A percentile compares a stretch with the other conserved stretches of the same genome.
phyloP scores from a whole-genome alignment of 208 protist species.

The Leishmania lainsoni region DNA sequence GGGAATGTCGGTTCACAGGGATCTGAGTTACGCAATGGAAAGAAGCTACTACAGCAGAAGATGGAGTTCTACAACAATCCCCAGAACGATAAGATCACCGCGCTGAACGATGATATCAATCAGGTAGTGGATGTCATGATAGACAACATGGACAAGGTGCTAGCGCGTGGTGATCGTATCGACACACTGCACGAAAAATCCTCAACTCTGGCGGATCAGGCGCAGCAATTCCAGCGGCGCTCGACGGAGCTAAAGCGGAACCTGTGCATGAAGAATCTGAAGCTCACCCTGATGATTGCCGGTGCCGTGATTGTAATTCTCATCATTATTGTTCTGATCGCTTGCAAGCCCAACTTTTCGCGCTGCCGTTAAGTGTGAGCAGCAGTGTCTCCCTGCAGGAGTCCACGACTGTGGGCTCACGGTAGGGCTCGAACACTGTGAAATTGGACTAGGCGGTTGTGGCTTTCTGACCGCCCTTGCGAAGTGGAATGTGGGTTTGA shows the following conservation, averaged over 20 bases:
- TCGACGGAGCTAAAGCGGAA: slow-evolving; percentile 90
- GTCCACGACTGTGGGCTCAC: neutral
- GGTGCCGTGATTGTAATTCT: slow-evolving; percentile 68
- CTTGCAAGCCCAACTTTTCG: slow-evolving; percentile 88
- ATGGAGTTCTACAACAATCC: slow-evolving; percentile 95
- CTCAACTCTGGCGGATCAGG: slow-evolving; percentile 76
- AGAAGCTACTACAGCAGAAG: slow-evolving; percentile 92
- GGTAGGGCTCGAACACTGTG: neutral
- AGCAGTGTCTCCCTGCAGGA: neutral
- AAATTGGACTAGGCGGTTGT: neutral
- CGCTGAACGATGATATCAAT: slow-evolving; percentile 90
- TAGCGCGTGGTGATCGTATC: slow-evolving; percentile 85
- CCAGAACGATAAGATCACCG: slow-evolving; percentile 91
- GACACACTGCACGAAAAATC: slow-evolving; percentile 91
- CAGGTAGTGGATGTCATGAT: slow-evolving; percentile 93
- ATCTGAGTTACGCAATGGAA: slow-evolving; percentile 82
- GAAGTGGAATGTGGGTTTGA: neutral
- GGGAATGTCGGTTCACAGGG: slow-evolving; percentile 49
- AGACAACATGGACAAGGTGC: slow-evolving; percentile 93
- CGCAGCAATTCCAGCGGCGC: slow-evolving; percentile 81
- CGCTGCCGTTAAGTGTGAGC: slow-evolving; percentile 44
- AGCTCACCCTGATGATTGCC: slow-evolving; percentile 87
- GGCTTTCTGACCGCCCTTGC: neutral
- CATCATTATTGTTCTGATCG: slow-evolving; percentile 85
- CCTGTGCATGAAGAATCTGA: slow-evolving; percentile 91